Evolutionary conservation across 192 early-diverging fungal species (phyloP).

Genomic region (Rhizophagus prolifer): DNA sequence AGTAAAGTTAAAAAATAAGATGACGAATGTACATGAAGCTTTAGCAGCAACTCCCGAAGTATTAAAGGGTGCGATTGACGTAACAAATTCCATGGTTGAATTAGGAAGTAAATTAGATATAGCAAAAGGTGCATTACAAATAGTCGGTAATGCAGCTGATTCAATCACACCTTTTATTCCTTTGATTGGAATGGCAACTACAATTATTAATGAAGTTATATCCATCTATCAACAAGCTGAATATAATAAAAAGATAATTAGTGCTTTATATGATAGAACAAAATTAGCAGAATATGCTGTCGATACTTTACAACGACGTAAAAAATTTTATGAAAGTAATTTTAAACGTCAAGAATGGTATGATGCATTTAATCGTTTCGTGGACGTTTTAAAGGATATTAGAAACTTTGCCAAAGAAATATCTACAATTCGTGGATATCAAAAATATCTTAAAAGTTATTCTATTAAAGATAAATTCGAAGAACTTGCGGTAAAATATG

Average conservation of each 20-base stretch:
- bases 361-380: neutral
- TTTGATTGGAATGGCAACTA: neutral
- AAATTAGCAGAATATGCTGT: neutral
- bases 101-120: neutral
- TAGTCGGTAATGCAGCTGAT: neutral
- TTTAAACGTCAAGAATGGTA: slow-evolving; percentile 7
- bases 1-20: no score
- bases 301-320: neutral
- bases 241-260: slow-evolving; percentile 19
- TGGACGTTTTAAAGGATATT: slow-evolving; percentile 8
- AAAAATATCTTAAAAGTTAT: slow-evolving; percentile 4
- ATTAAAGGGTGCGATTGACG: neutral
- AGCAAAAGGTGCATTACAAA: neutral
- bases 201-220: neutral
- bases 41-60: neutral
- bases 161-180: neutral
- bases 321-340: neutral
- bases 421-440: neutral
- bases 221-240: neutral
- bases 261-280: neutral
- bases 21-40: neutral
- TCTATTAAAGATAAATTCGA: neutral
- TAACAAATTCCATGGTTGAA: neutral
- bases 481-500: neutral
- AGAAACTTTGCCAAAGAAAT: slow-evolving; percentile 9